Conservation (phyloP, 441 rosid genomes). For the Arabidopsis lyrata region DNA sequence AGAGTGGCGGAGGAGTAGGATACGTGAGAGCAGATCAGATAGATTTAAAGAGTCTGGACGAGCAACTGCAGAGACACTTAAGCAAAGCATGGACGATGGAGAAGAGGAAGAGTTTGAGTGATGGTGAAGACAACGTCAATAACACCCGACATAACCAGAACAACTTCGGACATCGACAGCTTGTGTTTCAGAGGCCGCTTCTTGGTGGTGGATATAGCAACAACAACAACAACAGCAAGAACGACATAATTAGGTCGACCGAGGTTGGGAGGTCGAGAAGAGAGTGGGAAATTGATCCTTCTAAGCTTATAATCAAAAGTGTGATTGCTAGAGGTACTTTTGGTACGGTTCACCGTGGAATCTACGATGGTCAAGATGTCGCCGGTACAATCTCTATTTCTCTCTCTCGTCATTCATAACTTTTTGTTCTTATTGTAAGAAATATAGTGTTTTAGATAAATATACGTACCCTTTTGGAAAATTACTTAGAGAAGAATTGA, state of each 20-base stretch:
- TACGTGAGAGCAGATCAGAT: constrained; percentile 93
- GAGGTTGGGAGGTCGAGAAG: constrained; percentile 51
- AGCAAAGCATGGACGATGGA: constrained; percentile 72
- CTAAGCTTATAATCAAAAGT: constrained; percentile 73
- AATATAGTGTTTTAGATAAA: background rate
- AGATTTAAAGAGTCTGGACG: constrained; percentile 80
- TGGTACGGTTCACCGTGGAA: constrained; percentile 93
- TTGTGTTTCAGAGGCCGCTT: constrained; percentile 42
- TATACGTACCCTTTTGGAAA: background rate
- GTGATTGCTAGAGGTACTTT: constrained; percentile 94
- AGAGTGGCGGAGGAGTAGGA: constrained; percentile 58
- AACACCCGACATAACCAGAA: constrained; percentile 32
- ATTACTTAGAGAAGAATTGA: background rate
- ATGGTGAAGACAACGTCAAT: constrained; percentile 43
- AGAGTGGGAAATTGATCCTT: constrained; percentile 96
- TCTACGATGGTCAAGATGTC: constrained; percentile 87
- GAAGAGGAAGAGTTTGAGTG: constrained; percentile 60
- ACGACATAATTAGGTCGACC: constrained; percentile 28
- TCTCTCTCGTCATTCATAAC: constrained; percentile 9
- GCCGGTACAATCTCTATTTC: constrained; percentile 67
- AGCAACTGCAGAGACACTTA: constrained; percentile 62
- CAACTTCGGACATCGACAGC: constrained; percentile 43
- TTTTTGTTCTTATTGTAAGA: background rate
- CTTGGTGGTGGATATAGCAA: constrained; percentile 31
- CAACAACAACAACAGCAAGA: constrained; percentile 22